Percentiles rank a stretch among this genome's conserved stretches.
Evolutionary conservation across 768 basidiomycete species (phyloP).

Genomic region (Albatrellus ellisii): DNA sequence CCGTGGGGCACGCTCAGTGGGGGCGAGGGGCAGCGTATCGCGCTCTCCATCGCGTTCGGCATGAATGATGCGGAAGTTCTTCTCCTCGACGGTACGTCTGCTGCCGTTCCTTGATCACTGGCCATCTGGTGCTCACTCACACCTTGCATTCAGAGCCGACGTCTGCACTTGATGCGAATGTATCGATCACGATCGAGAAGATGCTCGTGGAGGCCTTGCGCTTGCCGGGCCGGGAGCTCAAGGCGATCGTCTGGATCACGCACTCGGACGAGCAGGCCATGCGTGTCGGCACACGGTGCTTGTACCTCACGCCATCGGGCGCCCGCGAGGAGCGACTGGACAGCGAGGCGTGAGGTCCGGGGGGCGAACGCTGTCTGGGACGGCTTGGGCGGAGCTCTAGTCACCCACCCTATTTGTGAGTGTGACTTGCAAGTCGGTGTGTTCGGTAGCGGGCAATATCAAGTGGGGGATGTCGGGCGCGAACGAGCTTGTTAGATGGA

Average conservation of each 20-base stretch:
- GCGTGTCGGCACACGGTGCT: conserved; percentile 59
- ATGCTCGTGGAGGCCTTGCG: conserved; percentile 40
- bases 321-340: conserved; percentile 15
- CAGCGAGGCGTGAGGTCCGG: too few relatives aligned
- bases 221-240: conserved; percentile 34
- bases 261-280: conserved; percentile 73
- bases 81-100: conserved; percentile 53
- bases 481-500: too few relatives aligned
- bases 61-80: conserved; percentile 67
- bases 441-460: too few relatives aligned
- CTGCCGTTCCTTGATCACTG: not conserved
- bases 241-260: conserved; percentile 80
- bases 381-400: not conserved
- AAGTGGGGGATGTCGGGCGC: too few relatives aligned
- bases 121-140: conserved; percentile 1
- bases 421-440: too few relatives aligned
- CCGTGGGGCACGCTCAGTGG: conserved; percentile 75
- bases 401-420: too few relatives aligned
- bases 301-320: conserved; percentile 24
- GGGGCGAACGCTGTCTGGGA: too few relatives aligned
- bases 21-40: conserved; percentile 79
- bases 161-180: conserved; percentile 67
- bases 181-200: conserved; percentile 54
- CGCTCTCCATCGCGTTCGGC: conserved; percentile 62
- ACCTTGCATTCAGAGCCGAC: conserved; percentile 55